Evolutionary conservation across 1,284 basidiomycete genomes (phyloP), one percentile per base, ranked within the genome.

Genomic region (Entoloma clypeatum): DNA sequence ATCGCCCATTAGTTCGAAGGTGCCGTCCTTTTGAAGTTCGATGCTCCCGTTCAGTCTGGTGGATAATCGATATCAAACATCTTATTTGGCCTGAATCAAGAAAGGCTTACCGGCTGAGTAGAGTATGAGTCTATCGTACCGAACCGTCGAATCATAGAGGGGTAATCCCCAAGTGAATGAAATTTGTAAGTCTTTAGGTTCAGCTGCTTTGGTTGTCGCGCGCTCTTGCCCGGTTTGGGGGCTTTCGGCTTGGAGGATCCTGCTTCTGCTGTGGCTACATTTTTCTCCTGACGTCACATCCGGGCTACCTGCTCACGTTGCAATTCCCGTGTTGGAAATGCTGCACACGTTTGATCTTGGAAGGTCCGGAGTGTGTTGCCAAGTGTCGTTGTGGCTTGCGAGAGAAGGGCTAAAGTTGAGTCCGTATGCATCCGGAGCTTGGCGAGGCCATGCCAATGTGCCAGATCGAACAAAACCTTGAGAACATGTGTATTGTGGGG

Each of bases 131-230:
- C n/a, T 0, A 39, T 44, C 1, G 50, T 54, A 0, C 52, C 54
- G 18, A 48, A 43, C 3, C 18, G 4, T 2, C 29, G 23, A 11
- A 54, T 54, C 2, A 28, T 28, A 1, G 28, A 18, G 8, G 43
- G 35, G 26, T 53, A 55, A 28, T 53, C 47, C 1, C 49, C 49
- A 0, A 56, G 18, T 1, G 48, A 25, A 39, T 56, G 52, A 16
- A 34, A 13, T 21, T 56, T 56, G 41, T 49, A 54, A 7, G 48
- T 51, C 9, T 19, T 26, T 3, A 56, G 22, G 34, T 46, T 54
- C 33, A 51, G 52, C 3, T 31, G 13, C 10, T 38, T 29, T 21
- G 36, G 6, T n/a, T n/a, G n/a, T n/a, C n/a, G n/a, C n/a, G n/a
- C n/a, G n/a, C n/a, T n/a, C n/a, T n/a, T n/a, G n/a, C n/a, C 17